These are phyloP conservation scores for Graphiopsis chlorocephala DNA, from an alignment of 2,329 filamentous ascomycete species.

Conservation along the genomic window DNA sequence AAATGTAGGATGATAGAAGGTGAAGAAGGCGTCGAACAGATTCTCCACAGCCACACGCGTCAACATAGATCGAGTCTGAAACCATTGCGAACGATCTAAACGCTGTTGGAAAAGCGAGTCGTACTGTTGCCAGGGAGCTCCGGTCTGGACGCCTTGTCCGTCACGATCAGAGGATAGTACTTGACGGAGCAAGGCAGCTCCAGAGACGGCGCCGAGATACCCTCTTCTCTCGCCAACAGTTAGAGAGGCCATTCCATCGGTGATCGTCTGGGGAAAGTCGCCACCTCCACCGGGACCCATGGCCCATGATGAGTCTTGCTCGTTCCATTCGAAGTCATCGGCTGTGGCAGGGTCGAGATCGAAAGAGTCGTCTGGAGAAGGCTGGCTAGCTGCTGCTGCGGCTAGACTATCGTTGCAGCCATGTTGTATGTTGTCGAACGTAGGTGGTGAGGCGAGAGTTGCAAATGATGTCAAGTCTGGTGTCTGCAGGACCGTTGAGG, in stretches of 20 bases:
- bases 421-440: neutral
- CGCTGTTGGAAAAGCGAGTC: slow-evolving; percentile 13
- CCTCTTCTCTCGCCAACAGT: slow-evolving; percentile 9
- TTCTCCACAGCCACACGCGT: slow-evolving; percentile 13
- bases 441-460: neutral
- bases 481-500: neutral
- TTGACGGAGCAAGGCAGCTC: slow-evolving; percentile 10
- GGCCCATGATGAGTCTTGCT: slow-evolving; percentile 12
- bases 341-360: slow-evolving; percentile 11
- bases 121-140: neutral
- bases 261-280: slow-evolving; percentile 1
- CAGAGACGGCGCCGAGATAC: slow-evolving; percentile 11
- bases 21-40: slow-evolving; percentile 13
- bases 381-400: neutral
- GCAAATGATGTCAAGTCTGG: neutral
- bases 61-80: slow-evolving; percentile 8
- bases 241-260: slow-evolving; percentile 11
- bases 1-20: slow-evolving; percentile 12
- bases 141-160: neutral
- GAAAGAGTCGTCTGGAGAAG: slow-evolving; percentile 7
- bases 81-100: slow-evolving; percentile 6
- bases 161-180: slow-evolving; percentile 4
- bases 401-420: neutral
- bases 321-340: slow-evolving; percentile 14
- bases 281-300: neutral